Base-by-base conservation (phyloP, 495 filamentous ascomycete genomes). In the Penicillium herquei region DNA sequence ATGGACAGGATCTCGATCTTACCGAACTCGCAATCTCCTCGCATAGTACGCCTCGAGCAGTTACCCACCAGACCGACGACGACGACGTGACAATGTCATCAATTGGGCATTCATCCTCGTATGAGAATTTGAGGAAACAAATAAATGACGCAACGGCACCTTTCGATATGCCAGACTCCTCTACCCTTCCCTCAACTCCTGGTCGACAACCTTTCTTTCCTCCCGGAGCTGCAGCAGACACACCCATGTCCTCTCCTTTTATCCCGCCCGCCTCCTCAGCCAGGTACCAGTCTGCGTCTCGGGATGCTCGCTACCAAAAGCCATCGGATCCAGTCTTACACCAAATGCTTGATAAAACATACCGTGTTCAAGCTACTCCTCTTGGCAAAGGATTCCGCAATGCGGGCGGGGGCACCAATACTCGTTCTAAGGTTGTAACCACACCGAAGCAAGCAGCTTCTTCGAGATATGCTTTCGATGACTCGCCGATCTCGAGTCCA, bases 311-410 rank as follows among this genome's bases (percentile, higher is more conserved):
- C 55, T 52, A 68, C 53, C 59, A 65, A 55, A 76, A 80, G 69
- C 51, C 66, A 75, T 62, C 72, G 18, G 91, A 96, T 66, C 84
- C 86, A 1, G 79, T 98, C 7, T 77, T 98, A 10, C 94, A 98
- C 67, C 87, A 87, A 54, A 78, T 98, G 35, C 83, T 91, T 7
- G 90, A 97, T 74, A 96, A 94, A 67, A 97, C 88, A 41, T 98
- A 95, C 71, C 89, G 95, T 31, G 74, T 98, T 1, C 88, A 91
- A 74, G 92, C 94, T 11, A 98, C 94, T 8, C 95, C 94, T 0
- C 85, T 90, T 48, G 88, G 77, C 53, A 79, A 71, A 61, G 59
- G 65, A 49, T 70, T 63, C 52, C 51, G 51, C 43, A 63, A 66
- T 39, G 44, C 47, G 6, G 57, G 51, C n/a, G 46, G 54, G 1